Evolutionary conservation across 768 basidiomycete genomes (phyloP).

Genomic region (Boletus eberwhitei): DNA sequence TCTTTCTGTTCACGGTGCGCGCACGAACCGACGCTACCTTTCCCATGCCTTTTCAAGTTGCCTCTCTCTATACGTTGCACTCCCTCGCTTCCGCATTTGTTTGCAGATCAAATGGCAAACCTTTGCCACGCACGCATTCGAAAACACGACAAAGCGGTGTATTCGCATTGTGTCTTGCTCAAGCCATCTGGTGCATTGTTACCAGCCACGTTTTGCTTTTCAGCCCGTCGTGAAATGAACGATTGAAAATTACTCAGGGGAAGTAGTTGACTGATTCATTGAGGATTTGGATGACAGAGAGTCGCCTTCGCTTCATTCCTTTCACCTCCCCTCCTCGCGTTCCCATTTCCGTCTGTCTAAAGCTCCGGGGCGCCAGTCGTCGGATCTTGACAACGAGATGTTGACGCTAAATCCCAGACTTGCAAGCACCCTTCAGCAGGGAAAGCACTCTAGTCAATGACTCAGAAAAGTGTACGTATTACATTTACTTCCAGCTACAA

Average conservation of each 20-base stretch:
- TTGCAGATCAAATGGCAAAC: slow-evolving; percentile 97
- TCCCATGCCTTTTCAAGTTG: not conserved
- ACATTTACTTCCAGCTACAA: slow-evolving; percentile 5
- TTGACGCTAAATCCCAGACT: not conserved
- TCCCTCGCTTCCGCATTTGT: slow-evolving; percentile 51
- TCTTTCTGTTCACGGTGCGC: slow-evolving; percentile 18
- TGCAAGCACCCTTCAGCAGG: too few species aligned
- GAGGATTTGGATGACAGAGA: too few species aligned
- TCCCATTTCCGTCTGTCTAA: too few species aligned
- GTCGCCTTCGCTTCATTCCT: too few species aligned
- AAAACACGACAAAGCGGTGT: slow-evolving; percentile 96
- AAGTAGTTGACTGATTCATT: too few species aligned
- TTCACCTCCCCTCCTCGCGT: too few species aligned
- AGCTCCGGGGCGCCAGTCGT: too few species aligned
- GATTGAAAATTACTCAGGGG: too few species aligned
- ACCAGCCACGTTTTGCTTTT: slow-evolving; percentile 93
- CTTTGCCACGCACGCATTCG: slow-evolving; percentile 95
- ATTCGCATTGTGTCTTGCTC: slow-evolving; percentile 85
- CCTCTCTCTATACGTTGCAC: too few species aligned
- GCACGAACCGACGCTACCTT: slow-evolving; percentile 4
- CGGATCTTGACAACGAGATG: not conserved
- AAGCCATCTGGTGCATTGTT: slow-evolving; percentile 82
- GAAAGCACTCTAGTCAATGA: not conserved
- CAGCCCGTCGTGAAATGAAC: slow-evolving; percentile 51
- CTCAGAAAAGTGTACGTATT: not conserved